Evolutionary conservation across 805 yeast species (phyloP), one percentile per base, ranked within the genome.

Genomic region (Candida berthetii): DNA sequence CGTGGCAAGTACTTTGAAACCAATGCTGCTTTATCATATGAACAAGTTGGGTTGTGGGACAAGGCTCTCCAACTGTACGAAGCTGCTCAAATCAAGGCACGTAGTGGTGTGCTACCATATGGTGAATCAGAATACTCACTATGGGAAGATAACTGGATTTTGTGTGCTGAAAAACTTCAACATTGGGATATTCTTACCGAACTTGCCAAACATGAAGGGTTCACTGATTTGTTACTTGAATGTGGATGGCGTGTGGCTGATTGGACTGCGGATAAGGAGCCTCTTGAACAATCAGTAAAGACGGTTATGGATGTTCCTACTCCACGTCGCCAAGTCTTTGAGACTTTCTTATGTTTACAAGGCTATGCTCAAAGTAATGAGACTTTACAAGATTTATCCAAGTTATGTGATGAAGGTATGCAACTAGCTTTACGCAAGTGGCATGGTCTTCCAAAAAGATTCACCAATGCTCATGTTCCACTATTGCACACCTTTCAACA

Each of bases 241-340:
- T 95, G 99, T 72, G 99, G 98, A 31, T 93, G 99, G 99, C 74
- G 99, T 55, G 95, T 93, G 32, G 97, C 99, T 7, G 98, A 93
- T 56, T 93, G 99, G 99, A 83, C 82, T 45, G 82, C 95, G 8
- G 99, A 95, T 55, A 76, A 90, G 48, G 98, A 91, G 49, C 93
- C 98, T 0, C 68, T 93, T 31, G 97, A 90, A 56, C 96, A 87
- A 55, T 84, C 96, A 1, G 95, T 93, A 20, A 87, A 89, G 61
- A 85, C 95, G 35, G 96, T 93, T 5, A 89, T 93, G 96, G 99
- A 93, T 63, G 96, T 90, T 20, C 98, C 99, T 4, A 95, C 99
- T 0, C 98, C 99, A 2, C 75, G 99, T 50, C 76, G 99, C 47
- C 97, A 93, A 62, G 83, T 88, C 43, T 91, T 91, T 59, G 97